Conservation (phyloP, 495 filamentous ascomycete species). For the Aspergillus wentii region DNA sequence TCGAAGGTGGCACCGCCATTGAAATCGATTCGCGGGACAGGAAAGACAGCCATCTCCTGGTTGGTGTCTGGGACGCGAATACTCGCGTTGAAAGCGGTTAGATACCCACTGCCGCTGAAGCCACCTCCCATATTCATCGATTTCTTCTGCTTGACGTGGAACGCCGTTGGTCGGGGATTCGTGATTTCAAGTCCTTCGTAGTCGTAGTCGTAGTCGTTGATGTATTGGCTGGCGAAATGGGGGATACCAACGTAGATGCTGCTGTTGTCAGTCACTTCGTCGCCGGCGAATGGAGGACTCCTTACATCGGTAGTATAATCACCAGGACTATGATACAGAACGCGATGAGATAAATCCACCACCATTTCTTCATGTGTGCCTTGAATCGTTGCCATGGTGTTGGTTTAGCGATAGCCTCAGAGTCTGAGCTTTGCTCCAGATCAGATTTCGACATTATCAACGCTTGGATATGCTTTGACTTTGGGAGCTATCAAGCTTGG, state of each 20-base stretch:
- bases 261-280: neutral
- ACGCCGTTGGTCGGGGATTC: conserved; percentile 15
- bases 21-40: conserved; percentile 18
- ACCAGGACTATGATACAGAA: conserved; percentile 17
- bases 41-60: conserved; percentile 17
- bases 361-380: conserved; percentile 26
- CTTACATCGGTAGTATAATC: conserved; percentile 22
- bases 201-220: conserved; percentile 23
- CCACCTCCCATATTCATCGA: conserved; percentile 15
- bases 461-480: too few relatives aligned
- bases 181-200: conserved; percentile 19
- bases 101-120: conserved; percentile 21
- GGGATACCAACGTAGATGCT: conserved; percentile 28
- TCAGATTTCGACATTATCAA: too few relatives aligned
- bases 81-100: conserved; percentile 22
- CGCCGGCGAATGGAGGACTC: neutral
- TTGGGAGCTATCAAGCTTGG: too few relatives aligned
- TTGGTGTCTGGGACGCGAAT: conserved; percentile 10
- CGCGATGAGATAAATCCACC: conserved; percentile 24
- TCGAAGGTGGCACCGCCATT: conserved; percentile 8
- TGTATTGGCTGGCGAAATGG: conserved; percentile 21
- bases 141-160: conserved; percentile 19
- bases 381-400: conserved; percentile 20
- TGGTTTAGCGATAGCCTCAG: too few relatives aligned
- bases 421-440: too few relatives aligned